Evolutionary conservation across 352 stramenopile genomes (phyloP).

Genomic region (Globisporangium apiculatum): DNA sequence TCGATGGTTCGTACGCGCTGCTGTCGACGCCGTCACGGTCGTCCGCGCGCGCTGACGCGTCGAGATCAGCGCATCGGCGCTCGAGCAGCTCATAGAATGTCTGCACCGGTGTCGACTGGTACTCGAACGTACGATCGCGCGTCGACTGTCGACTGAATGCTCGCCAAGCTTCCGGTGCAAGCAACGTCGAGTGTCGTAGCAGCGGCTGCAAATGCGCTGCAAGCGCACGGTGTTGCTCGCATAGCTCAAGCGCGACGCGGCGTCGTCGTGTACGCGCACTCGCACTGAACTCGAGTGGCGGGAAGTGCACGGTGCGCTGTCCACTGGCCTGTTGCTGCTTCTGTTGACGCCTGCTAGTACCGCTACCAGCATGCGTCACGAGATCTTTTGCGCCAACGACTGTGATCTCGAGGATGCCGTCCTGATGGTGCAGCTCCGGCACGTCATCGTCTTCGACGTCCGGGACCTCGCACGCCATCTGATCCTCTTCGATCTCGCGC

Average conservation of each 20-base stretch:
- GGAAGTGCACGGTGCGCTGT: conserved; percentile 29
- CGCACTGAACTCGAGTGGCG: conserved; percentile 22
- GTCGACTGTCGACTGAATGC: background rate
- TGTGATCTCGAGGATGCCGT: conserved; percentile 59
- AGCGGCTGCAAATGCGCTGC: conserved; percentile 24
- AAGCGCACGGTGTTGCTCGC: conserved; percentile 30
- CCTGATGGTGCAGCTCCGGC: conserved; percentile 54
- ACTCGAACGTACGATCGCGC: conserved; percentile 1
- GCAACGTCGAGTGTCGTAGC: conserved; percentile 3
- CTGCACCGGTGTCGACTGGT: conserved; percentile 17
- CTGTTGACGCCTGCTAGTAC: background rate
- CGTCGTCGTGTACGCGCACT: conserved; percentile 21
- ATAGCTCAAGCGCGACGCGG: conserved; percentile 24
- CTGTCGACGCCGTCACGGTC: background rate
- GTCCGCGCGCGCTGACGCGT: background rate
- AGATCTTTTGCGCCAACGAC: conserved; percentile 53
- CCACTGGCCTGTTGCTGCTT: background rate
- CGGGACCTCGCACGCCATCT: conserved; percentile 59
- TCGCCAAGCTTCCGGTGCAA: background rate
- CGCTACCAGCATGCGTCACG: conserved; percentile 4
- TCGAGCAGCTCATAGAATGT: conserved; percentile 40
- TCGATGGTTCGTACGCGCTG: background rate
- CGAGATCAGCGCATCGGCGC: conserved; percentile 8
- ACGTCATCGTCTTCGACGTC: conserved; percentile 79
- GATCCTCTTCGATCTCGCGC: conserved; percentile 64